Base-by-base conservation (phyloP, 1,139 yeast genomes). In the Zygosaccharomyces sapae region DNA sequence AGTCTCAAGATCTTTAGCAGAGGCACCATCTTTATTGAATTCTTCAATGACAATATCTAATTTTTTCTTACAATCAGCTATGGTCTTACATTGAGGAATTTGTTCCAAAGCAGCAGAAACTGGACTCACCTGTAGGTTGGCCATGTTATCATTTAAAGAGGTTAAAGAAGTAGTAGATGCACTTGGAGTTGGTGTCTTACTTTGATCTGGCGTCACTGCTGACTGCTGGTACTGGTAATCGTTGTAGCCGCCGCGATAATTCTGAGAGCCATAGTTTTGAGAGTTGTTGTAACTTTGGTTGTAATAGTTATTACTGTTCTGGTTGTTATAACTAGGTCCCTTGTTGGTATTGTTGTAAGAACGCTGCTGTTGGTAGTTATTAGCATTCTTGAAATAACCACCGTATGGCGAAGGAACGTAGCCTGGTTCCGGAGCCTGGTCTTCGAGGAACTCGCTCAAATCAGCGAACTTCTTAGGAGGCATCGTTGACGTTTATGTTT, bases 51-150 rank as follows among this genome's bases (percentile, higher is more conserved):
- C 77, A 30, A 70, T 69, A 45, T 77, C 80, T 38, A 83, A 80
- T 54, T 81, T 81, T 31, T 76, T 67, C 63, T 84, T 81, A 41
- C 83, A 76, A 46, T 86, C 96, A 24, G 83, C 71, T 38, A 86
- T 71, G 49, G 80, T 74, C 43, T 77, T 65, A 12, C 86, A 81
- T 38, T 69, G 71, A 50, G 81, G 80, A 43, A 89, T 73, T 42
- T 73, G 73, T 27, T 70, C 68, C 57, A 90, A 71, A 51, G 75
- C 67, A 30, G 77, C 81, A 43, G 83, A 76, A 52, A 89, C 73
- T 18, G 96, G 96, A n/a, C 86, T 71, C 41, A 80, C 64, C 33
- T 75, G 77, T 54, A 89, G 70, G 57, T 84, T 86, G 51, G 76
- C 75, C 62, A 88, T 72, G 7, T 92, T 86, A 37, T 86, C 76